Evolutionary conservation across 2,329 filamentous ascomycete genomes (phyloP), one percentile per base, ranked within the genome.

Genomic region (Phialophora tarda): DNA sequence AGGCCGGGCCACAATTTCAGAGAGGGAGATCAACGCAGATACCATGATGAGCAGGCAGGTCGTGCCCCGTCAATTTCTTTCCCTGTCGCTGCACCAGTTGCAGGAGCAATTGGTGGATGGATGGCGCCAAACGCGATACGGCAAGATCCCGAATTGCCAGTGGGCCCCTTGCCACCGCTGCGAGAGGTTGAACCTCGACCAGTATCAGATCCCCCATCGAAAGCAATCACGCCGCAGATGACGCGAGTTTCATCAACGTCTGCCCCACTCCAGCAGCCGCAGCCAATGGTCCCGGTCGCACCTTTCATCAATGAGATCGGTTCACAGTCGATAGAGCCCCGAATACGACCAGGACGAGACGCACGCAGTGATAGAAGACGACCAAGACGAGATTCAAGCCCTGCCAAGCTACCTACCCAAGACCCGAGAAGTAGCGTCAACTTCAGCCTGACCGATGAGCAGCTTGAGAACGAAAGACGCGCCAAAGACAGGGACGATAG

Each of bases 241-340:
- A 59, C 58, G 53, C 55, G 59, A 47, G 58, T 66, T 41, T 59
- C 75, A 60, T 73, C 74, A 26, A 70, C 74, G 66, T 83, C 79
- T 68, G 74, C 92, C 34, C 88, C 89, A 11, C 82, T 97, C n/a
- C 90, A 95, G 75, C 92, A 96, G 73, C 93, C 93, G 2, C 89
- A 93, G 72, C 93, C 93, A 1, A 85, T 91, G 65, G 83, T 85
- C 2, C 91, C 91, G 0, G 87, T 96, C 2, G 88, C 89, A 44
- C 85, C 67, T 32, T 64, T 70, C 44, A 53, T 68, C 34, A 32
- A 69, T 11, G 50, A 62, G 8, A 59, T 48, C 21, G 28, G 14
- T 38, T 48, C 59, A 26, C 44, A 51, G 47, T 41, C 24, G 4
- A n/a, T n/a, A n/a, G 24, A 44, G 8, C 14, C 1, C 11, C 48